phyloP scores from a whole-genome alignment of 2,329 filamentous ascomycete genomes.

The Ceratocystis diversiconidia region DNA sequence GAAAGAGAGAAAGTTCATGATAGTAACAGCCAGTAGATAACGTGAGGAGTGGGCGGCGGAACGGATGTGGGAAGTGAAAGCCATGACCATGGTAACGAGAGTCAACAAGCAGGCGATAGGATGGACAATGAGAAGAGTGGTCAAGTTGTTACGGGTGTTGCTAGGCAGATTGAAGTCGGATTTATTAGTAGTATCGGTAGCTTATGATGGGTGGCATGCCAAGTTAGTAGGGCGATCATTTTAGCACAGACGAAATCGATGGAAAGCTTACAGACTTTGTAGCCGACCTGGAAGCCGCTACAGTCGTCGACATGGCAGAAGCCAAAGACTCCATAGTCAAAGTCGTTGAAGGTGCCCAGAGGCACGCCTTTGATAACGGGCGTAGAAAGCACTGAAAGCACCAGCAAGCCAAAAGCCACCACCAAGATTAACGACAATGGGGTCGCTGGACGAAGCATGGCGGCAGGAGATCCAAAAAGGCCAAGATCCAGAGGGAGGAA shows the following conservation, averaged over 20 bases:
- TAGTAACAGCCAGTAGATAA: conserved; percentile 72
- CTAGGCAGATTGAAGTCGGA: conserved; percentile 43
- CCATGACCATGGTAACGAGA: conserved; percentile 69
- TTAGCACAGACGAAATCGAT: not conserved
- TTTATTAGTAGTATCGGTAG: conserved; percentile 20
- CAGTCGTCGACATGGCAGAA: conserved; percentile 56
- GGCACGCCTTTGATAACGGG: conserved; percentile 78
- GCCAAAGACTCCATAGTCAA: conserved; percentile 85
- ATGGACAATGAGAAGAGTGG: conserved; percentile 80
- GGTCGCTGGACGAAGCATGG: conserved; percentile 82
- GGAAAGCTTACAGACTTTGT: conserved; percentile 54
- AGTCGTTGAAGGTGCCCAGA: conserved; percentile 59
- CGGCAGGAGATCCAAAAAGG: conserved; percentile 27
- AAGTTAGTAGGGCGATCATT: not conserved
- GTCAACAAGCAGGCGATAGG: conserved; percentile 79
- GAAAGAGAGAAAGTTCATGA: conserved; percentile 74
- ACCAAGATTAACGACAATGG: conserved; percentile 77
- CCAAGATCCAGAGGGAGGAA: conserved; percentile 13
- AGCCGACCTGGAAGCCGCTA: conserved; percentile 65
- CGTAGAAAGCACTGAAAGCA: conserved; percentile 80
- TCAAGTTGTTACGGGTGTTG: conserved; percentile 49
- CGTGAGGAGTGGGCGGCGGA: conserved; percentile 76
- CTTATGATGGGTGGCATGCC: conserved; percentile 20
- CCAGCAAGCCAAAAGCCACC: conserved; percentile 67
- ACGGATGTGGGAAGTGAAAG: conserved; percentile 71